A percentile compares a stretch with the other conserved stretches of the same genome.
Evolutionary conservation across 352 stramenopile genomes (phyloP).

Genomic region (Pythium biforme): DNA sequence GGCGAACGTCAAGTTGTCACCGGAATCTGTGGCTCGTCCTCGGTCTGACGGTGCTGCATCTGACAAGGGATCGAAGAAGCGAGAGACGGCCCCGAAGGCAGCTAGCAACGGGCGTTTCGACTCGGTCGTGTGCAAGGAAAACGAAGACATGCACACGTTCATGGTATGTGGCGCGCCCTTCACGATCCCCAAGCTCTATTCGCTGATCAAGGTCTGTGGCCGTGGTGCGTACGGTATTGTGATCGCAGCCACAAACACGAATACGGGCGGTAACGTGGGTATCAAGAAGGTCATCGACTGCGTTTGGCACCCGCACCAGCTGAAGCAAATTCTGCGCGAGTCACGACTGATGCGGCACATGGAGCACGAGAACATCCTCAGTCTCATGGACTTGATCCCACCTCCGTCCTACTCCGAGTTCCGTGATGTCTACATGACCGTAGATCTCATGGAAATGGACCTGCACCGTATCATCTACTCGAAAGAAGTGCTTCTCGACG

Average conservation of each 20-base stretch:
- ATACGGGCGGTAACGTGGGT: constrained; percentile 80
- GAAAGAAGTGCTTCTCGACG: constrained; percentile 89
- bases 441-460: constrained; percentile 93
- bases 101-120: constrained; percentile 30
- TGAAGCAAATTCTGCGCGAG: constrained; percentile 89
- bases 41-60: constrained; percentile 52
- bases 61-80: constrained; percentile 35
- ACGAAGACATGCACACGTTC: constrained; percentile 87
- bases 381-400: constrained; percentile 81
- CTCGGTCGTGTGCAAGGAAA: constrained; percentile 80
- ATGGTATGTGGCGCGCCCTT: constrained; percentile 89
- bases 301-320: constrained; percentile 87
- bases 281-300: constrained; percentile 93
- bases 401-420: constrained; percentile 84
- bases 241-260: constrained; percentile 82
- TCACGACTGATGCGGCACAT: constrained; percentile 84
- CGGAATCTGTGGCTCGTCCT: constrained; percentile 50
- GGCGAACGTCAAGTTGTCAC: constrained; percentile 79
- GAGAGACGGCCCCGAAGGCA: constrained; percentile 32
- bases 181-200: constrained; percentile 82
- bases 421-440: constrained; percentile 88
- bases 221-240: constrained; percentile 89
- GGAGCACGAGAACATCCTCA: constrained; percentile 83
- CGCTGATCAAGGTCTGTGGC: constrained; percentile 88
- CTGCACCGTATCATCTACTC: constrained; percentile 92